Evolutionary conservation across 192 early-diverging fungal genomes (phyloP).

Genomic region (Umbelopsis sp.): DNA sequence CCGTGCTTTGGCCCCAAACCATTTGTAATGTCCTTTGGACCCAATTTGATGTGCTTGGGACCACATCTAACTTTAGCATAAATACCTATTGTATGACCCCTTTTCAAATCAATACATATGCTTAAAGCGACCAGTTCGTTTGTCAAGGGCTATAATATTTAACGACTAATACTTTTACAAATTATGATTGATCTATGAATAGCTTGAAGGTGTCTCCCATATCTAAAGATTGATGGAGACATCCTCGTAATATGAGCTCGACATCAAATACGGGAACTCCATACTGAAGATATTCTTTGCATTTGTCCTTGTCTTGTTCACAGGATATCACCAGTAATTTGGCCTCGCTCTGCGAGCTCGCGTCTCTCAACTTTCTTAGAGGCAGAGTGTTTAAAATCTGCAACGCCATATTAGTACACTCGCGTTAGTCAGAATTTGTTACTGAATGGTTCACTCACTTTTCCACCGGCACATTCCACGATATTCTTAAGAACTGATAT

Average conservation of each 20-base stretch:
- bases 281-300: background rate
- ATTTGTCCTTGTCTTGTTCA: background rate
- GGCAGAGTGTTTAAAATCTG: background rate
- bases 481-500: constrained; percentile 3
- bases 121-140: too few species aligned
- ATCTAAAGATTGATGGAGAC: background rate
- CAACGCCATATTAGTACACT: background rate
- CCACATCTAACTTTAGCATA: background rate
- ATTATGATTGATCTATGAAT: background rate
- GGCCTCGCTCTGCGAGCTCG: constrained; percentile 4
- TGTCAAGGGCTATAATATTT: background rate
- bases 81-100: too few species aligned
- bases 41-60: background rate
- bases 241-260: constrained; percentile 6
- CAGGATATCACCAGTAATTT: constrained; percentile 4
- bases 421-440: background rate
- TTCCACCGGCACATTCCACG: constrained; percentile 22
- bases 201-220: constrained; percentile 12
- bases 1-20: constrained; percentile 3
- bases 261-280: background rate
- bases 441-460: background rate
- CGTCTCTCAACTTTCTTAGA: background rate
- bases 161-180: background rate
- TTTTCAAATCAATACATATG: too few species aligned
- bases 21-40: background rate